phyloP scores from a whole-genome alignment of 192 early-diverging fungal genomes.

The Paraglomus brasilianum region DNA sequence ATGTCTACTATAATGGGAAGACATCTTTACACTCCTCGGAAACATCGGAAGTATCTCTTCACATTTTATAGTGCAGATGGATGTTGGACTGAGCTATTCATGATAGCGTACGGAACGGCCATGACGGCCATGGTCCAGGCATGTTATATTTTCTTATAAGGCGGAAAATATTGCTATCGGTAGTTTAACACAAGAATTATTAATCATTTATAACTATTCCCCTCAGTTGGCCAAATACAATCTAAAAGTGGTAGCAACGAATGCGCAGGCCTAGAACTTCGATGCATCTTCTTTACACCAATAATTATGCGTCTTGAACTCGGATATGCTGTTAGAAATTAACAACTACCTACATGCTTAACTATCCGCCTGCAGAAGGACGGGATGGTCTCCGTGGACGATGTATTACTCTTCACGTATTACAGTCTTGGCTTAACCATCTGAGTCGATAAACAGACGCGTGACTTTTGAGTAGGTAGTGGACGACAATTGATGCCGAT shows the following conservation, averaged over 20 bases:
- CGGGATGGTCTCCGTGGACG: neutral
- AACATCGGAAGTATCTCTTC: no score
- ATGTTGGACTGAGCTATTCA: no score
- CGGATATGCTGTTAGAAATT: neutral
- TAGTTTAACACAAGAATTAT: no score
- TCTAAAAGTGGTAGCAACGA: neutral
- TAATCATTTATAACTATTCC: neutral
- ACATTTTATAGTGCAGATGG: neutral
- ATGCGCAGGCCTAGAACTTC: neutral
- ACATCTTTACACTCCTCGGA: no score
- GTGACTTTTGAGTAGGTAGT: no score
- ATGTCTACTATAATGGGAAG: no score
- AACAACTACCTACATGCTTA: neutral
- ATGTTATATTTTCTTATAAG: no score
- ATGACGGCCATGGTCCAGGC: no score
- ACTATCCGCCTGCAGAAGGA: neutral
- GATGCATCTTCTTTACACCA: constrained; percentile 11
- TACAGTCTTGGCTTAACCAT: neutral
- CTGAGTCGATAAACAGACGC: no score
- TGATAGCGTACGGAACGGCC: no score
- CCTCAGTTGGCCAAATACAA: constrained; percentile 14
- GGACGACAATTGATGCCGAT: no score
- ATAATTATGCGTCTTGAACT: neutral
- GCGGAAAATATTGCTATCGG: no score
- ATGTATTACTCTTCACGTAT: neutral